phyloP scores from a whole-genome alignment of 2,329 filamentous ascomycete species.

The Thielaviopsis musarum region DNA sequence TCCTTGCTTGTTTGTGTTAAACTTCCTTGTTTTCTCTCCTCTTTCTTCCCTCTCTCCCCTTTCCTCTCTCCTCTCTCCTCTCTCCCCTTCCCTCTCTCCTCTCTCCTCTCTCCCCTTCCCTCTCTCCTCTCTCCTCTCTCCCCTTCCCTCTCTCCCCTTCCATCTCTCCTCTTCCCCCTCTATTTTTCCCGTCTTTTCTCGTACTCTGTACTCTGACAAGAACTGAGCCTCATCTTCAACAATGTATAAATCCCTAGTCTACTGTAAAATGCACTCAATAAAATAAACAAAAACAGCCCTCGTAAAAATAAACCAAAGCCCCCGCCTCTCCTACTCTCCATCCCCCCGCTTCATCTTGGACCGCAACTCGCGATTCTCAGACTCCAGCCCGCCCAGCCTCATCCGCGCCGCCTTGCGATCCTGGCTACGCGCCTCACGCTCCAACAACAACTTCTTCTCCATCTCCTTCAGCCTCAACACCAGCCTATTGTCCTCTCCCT shows the following conservation, averaged over 20 bases:
- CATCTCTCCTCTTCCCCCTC: not conserved
- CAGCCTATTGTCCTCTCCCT: conserved; percentile 53
- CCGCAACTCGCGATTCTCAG: conserved; percentile 55
- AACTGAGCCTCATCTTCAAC: not conserved
- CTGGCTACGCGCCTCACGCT: conserved; percentile 69
- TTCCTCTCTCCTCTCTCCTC: not conserved
- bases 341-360: conserved; percentile 35
- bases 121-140: not conserved
- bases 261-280: not conserved
- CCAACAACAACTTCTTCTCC: conserved; percentile 75
- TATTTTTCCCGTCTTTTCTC: not conserved
- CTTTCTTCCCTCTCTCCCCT: not conserved
- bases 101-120: not conserved
- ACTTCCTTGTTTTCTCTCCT: not conserved
- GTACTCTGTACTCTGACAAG: not conserved
- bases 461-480: conserved; percentile 72
- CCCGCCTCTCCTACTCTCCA: not conserved
- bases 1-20: not conserved
- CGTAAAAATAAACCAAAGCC: no score
- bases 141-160: not conserved
- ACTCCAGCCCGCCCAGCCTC: conserved; percentile 57
- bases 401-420: conserved; percentile 73
- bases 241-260: no score
- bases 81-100: not conserved
- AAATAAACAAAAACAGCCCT: not conserved